Percentiles rank a stretch among this genome's conserved stretches.
Conservation (phyloP, 768 basidiomycete genomes). For the Sistotremastrum suecicum region DNA sequence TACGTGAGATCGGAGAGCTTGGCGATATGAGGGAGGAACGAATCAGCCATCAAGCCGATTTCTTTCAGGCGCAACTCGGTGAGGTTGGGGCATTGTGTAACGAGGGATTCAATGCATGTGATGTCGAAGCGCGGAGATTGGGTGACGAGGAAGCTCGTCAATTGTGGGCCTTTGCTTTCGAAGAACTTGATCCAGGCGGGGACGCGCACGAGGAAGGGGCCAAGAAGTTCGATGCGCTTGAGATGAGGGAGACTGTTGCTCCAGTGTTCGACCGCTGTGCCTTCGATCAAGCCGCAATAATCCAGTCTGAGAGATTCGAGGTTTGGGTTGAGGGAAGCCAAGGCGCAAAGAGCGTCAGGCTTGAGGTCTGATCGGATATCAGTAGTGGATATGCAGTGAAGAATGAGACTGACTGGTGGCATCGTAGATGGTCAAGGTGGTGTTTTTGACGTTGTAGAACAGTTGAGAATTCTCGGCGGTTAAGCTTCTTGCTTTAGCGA, state of each 20-base stretch:
- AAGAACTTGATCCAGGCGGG: slow-evolving; percentile 69
- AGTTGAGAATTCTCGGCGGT: slow-evolving; percentile 67
- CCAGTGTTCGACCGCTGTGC: slow-evolving; percentile 44
- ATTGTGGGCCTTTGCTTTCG: slow-evolving; percentile 34
- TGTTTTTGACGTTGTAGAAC: slow-evolving; percentile 68
- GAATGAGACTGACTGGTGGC: slow-evolving; percentile 58
- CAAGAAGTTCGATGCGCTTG: slow-evolving; percentile 63
- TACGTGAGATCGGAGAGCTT: slow-evolving; percentile 31
- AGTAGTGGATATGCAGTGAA: neutral
- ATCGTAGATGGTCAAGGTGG: slow-evolving; percentile 66
- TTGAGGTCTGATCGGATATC: slow-evolving; percentile 39
- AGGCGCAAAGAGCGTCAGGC: slow-evolving; percentile 49
- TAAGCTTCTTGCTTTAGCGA: slow-evolving; percentile 67
- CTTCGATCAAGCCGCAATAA: slow-evolving; percentile 72
- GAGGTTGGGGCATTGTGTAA: slow-evolving; percentile 37
- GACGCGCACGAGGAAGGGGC: slow-evolving; percentile 71
- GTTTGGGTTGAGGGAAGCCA: slow-evolving; percentile 75
- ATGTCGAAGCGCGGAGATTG: slow-evolving; percentile 81
- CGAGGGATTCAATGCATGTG: slow-evolving; percentile 45
- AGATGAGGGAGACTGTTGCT: slow-evolving; percentile 50
- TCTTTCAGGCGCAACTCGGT: slow-evolving; percentile 68
- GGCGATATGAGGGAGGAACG: slow-evolving; percentile 41
- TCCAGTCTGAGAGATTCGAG: slow-evolving; percentile 68
- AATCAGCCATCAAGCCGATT: slow-evolving; percentile 55
- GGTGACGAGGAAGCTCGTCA: slow-evolving; percentile 65